Percentiles rank a stretch among this genome's conserved stretches.
Evolutionary conservation across 2,329 filamentous ascomycete genomes (phyloP).

Genomic region (Parafenestella ontariensis): DNA sequence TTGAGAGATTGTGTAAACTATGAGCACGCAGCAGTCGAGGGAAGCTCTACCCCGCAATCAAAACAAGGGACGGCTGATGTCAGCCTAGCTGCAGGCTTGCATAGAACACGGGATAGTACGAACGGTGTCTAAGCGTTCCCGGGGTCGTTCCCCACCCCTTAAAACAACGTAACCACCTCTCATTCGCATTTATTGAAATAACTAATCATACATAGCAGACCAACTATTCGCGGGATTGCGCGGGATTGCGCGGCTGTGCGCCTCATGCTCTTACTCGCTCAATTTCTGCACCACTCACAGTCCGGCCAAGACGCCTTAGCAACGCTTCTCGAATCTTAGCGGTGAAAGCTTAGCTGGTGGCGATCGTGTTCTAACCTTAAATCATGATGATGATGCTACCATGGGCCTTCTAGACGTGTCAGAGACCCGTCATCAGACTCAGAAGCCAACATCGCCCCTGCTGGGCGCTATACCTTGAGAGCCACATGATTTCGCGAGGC

Average conservation of each 20-base stretch:
- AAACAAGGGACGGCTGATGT: no score
- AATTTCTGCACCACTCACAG: conserved; percentile 16
- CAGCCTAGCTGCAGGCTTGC: no score
- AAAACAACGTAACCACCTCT: not conserved
- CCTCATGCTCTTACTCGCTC: not conserved
- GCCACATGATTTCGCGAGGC: not conserved
- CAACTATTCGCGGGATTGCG: not conserved
- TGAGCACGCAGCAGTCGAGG: no score
- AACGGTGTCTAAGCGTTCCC: not conserved
- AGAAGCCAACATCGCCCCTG: not conserved
- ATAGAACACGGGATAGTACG: no score
- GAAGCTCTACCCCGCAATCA: no score
- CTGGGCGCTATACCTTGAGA: not conserved
- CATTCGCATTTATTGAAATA: not conserved
- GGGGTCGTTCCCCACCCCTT: not conserved
- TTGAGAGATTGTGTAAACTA: no score
- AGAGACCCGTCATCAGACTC: not conserved
- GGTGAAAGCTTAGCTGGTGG: conserved; percentile 11
- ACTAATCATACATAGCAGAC: not conserved
- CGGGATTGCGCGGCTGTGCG: not conserved
- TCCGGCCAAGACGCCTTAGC: conserved; percentile 16
- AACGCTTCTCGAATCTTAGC: conserved; percentile 13
- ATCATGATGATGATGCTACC: conserved; percentile 7
- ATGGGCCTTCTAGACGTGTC: not conserved
- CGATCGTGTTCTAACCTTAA: conserved; percentile 13